A percentile compares a stretch with the other conserved stretches of the same genome.
Evolutionary conservation across 1,284 basidiomycete species (phyloP).

Genomic region (Psilocybe mexicana): DNA sequence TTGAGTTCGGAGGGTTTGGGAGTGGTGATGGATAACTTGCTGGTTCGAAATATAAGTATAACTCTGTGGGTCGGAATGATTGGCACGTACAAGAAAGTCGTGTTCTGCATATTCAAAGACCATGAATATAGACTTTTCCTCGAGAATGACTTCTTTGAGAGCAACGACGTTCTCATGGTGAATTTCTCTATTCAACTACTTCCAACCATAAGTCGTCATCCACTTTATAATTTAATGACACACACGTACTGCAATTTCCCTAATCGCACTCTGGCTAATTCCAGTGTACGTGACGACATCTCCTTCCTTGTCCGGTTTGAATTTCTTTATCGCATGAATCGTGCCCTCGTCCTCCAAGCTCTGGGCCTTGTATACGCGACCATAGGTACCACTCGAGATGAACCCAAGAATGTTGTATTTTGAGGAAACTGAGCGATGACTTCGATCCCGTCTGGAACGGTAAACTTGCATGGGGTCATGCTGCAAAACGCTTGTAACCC

Average conservation of each 20-base stretch:
- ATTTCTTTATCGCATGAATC: conserved; percentile 98
- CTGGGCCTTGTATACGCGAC: conserved; percentile 95
- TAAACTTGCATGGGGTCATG: conserved; percentile 85
- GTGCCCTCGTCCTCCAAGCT: conserved; percentile 69
- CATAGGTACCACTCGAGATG: conserved; percentile 97
- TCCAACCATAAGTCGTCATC: background rate
- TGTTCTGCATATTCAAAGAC: conserved; percentile 99
- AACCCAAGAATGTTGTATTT: conserved; percentile 96
- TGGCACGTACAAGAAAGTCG: conserved; percentile 81
- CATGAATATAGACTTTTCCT: conserved; percentile 99
- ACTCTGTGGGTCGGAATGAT: background rate
- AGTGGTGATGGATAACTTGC: conserved; percentile 99
- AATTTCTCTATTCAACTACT: conserved; percentile 90
- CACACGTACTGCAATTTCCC: conserved; percentile 87
- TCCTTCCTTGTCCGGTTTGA: conserved; percentile 99
- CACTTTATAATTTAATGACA: background rate
- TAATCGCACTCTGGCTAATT: conserved; percentile 95
- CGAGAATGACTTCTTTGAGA: conserved; percentile 92
- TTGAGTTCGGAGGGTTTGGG: conserved; percentile 79
- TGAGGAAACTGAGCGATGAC: conserved; percentile 66
- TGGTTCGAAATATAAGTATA: conserved; percentile 30
- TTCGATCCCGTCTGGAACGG: conserved; percentile 73
- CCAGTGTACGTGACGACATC: conserved; percentile 94
- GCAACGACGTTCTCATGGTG: conserved; percentile 91
- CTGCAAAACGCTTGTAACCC: conserved; percentile 32